A percentile compares a stretch with the other conserved stretches of the same genome.
Evolutionary conservation across 768 basidiomycete species (phyloP).

Genomic region (Kwoniella heveanensis): DNA sequence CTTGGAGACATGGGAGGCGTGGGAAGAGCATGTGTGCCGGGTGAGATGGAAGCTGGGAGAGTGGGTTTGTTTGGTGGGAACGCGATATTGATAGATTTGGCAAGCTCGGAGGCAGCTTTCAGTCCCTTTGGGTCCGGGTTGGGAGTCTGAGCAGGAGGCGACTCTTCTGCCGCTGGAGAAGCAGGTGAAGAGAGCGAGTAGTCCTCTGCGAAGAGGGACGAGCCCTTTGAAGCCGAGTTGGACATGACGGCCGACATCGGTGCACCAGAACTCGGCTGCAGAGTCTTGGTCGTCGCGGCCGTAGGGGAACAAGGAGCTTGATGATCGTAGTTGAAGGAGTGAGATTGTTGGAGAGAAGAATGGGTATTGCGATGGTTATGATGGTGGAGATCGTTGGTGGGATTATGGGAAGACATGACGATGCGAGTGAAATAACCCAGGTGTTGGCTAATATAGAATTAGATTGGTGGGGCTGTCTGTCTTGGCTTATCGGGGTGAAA

Average conservation of each 20-base stretch:
- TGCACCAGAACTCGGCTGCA: background rate
- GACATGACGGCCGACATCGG: constrained; percentile 21
- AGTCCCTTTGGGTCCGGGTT: constrained; percentile 8
- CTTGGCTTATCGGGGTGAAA: background rate
- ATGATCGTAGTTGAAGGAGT: background rate
- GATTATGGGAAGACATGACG: background rate
- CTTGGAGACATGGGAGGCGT: constrained; percentile 21
- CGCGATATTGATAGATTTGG: constrained; percentile 19
- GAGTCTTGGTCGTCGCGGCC: too few species aligned
- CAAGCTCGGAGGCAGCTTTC: background rate
- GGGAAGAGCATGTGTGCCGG: constrained; percentile 13
- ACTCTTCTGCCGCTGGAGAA: constrained; percentile 5
- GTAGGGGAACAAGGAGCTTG: background rate
- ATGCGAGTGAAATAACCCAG: background rate
- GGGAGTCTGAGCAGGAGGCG: background rate
- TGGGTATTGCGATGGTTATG: background rate
- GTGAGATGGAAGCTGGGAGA: constrained; percentile 15
- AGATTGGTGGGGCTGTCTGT: background rate
- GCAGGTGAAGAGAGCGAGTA: constrained; percentile 41
- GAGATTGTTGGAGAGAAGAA: background rate
- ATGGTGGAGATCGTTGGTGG: background rate
- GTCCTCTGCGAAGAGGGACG: constrained; percentile 46
- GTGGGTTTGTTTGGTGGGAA: constrained; percentile 15
- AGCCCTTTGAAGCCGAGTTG: constrained; percentile 20
- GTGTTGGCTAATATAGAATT: background rate